These are phyloP conservation scores for Blastomyces parvus DNA, from an alignment of 2,329 filamentous ascomycete species.

Conservation along the genomic window DNA sequence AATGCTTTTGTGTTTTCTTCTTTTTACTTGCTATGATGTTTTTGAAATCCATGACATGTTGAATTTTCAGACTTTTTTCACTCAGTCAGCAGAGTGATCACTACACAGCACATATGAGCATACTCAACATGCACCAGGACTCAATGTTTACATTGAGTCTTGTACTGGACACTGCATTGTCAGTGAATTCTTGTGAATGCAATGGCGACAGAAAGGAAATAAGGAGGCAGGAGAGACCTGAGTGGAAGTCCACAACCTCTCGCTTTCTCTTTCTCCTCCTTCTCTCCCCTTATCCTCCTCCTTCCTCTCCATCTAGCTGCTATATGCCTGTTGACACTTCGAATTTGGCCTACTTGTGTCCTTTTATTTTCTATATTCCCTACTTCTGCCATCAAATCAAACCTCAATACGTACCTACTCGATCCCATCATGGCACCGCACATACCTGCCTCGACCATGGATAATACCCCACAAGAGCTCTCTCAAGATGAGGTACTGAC, in stretches of 20 bases:
- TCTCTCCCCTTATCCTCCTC: neutral
- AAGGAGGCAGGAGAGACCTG: neutral
- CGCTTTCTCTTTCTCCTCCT: neutral
- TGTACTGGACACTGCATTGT: neutral
- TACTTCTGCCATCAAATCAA: neutral
- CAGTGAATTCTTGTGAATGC: neutral
- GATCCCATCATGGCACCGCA: neutral
- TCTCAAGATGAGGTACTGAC: neutral
- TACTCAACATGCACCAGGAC: neutral
- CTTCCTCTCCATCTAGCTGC: neutral
- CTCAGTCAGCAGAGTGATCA: neutral
- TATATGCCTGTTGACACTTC: neutral
- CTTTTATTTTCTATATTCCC: neutral
- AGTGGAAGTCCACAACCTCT: neutral
- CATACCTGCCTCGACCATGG: neutral
- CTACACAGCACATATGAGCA: neutral
- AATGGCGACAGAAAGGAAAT: neutral
- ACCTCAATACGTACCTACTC: neutral
- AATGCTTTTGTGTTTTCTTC: too few species aligned
- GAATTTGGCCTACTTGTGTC: neutral
- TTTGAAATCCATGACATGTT: too few species aligned
- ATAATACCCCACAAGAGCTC: neutral
- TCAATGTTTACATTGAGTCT: neutral
- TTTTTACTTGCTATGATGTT: too few species aligned
- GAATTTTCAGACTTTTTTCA: neutral